phyloP scores from a whole-genome alignment of 768 basidiomycete genomes.

The Suillus hirtellus region DNA sequence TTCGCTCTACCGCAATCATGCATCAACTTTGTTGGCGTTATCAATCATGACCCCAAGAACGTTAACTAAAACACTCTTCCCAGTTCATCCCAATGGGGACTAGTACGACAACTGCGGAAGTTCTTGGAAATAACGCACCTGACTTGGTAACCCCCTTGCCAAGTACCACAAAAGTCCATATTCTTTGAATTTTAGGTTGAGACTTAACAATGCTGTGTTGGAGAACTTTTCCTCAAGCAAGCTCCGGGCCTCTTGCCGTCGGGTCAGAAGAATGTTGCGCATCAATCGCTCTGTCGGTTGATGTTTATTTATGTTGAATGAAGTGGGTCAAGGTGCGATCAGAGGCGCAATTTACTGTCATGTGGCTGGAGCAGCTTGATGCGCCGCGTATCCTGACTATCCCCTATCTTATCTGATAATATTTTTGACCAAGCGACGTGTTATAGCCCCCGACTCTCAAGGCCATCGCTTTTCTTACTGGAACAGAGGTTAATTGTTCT shows the following conservation, averaged over 20 bases:
- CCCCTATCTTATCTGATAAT: no score
- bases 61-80: not conserved
- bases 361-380: not conserved
- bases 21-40: not conserved
- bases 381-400: not conserved
- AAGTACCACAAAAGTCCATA: not conserved
- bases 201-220: not conserved
- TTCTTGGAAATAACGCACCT: not conserved
- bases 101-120: not conserved
- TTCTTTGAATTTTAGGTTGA: not conserved
- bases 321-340: not conserved
- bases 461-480: not conserved
- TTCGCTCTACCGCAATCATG: slow-evolving; percentile 5
- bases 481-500: not conserved
- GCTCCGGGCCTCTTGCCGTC: no score
- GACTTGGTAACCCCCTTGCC: not conserved
- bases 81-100: not conserved
- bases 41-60: not conserved
- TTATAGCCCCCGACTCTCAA: slow-evolving; percentile 2
- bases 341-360: not conserved
- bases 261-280: no score
- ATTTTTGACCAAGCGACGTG: no score
- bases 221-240: not conserved
- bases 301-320: not conserved
- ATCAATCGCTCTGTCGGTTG: not conserved